phyloP scores from a whole-genome alignment of 106 monocot species.

The Acorus gramineus region DNA sequence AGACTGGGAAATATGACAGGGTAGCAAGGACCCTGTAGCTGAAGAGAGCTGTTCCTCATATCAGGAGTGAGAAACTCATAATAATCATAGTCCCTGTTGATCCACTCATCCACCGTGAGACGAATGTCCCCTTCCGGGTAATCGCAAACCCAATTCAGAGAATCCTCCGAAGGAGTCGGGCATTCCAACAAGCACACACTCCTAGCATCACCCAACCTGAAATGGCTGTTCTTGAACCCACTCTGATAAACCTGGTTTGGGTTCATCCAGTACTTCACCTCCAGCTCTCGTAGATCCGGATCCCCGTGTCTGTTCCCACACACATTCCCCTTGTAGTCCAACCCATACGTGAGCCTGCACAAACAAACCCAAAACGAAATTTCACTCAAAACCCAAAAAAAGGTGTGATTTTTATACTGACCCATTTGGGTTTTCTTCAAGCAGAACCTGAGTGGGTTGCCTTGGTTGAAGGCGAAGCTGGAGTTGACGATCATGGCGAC shows the following conservation, averaged over 20 bases:
- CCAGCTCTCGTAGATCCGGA: conserved; percentile 63
- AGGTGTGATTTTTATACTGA: too few species aligned
- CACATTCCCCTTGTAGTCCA: conserved; percentile 96
- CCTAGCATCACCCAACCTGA: conserved; percentile 53
- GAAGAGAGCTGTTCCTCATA: conserved; percentile 94
- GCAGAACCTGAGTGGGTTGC: conserved; percentile 60
- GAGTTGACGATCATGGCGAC: conserved; percentile 86
- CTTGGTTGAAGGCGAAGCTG: conserved; percentile 81
- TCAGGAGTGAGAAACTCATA: conserved; percentile 94
- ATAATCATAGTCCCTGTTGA: conserved; percentile 90
- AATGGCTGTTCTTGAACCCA: conserved; percentile 43
- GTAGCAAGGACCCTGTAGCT: conserved; percentile 96
- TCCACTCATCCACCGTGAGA: conserved; percentile 88
- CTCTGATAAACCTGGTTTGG: conserved; percentile 85
- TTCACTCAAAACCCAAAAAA: too few species aligned
- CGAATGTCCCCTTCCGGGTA: conserved; percentile 97
- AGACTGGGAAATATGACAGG: conserved; percentile 96
- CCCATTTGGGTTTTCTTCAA: too few species aligned
- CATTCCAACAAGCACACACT: conserved; percentile 84
- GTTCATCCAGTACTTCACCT: conserved; percentile 71
- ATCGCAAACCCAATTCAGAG: conserved; percentile 83
- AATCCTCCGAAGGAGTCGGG: conserved; percentile 75
- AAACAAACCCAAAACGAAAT: too few species aligned
- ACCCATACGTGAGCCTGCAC: conserved; percentile 82
- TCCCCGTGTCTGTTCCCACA: conserved; percentile 69